Percentiles rank a stretch among this genome's conserved stretches.
Evolutionary conservation across 2,329 filamentous ascomycete species (phyloP).

Genomic region (Colletotrichum sidae): DNA sequence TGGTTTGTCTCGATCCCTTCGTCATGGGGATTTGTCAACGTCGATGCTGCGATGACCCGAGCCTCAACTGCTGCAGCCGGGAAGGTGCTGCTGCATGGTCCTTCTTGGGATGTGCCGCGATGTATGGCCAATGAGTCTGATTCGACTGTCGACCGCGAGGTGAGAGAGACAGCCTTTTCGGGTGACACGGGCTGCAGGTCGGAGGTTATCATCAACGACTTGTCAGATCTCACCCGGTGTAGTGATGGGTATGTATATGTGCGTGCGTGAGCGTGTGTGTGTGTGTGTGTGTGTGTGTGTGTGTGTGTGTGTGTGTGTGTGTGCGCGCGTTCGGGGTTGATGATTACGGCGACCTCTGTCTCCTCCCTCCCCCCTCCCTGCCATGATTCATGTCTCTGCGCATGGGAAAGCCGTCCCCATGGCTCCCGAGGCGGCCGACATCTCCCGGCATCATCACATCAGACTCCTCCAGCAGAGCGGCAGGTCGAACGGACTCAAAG

Average conservation of each 20-base stretch:
- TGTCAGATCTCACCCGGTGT: constrained; percentile 12
- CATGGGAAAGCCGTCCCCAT: not conserved
- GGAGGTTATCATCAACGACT: constrained; percentile 18
- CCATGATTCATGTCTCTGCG: not conserved
- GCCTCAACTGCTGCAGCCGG: not conserved
- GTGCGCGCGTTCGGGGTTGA: too few relatives aligned
- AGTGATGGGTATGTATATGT: too few relatives aligned
- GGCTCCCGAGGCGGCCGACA: constrained; percentile 8
- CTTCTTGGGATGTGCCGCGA: not conserved
- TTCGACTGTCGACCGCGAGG: constrained; percentile 8
- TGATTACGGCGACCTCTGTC: constrained; percentile 1
- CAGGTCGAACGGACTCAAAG: not conserved
- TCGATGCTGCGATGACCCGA: constrained; percentile 11
- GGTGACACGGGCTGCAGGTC: constrained; percentile 13
- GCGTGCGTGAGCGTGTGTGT: too few relatives aligned
- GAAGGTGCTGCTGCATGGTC: not conserved
- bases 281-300: too few relatives aligned
- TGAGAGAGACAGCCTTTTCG: constrained; percentile 6
- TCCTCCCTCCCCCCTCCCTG: constrained; percentile 3
- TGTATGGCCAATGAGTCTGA: not conserved
- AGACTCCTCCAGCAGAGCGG: too few relatives aligned
- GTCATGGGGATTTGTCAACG: not conserved
- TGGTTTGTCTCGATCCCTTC: not conserved
- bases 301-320: too few relatives aligned
- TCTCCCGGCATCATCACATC: not conserved